These are phyloP conservation scores for Boletellus sp. DNA, from an alignment of 768 basidiomycete species.

Conservation along the genomic window DNA sequence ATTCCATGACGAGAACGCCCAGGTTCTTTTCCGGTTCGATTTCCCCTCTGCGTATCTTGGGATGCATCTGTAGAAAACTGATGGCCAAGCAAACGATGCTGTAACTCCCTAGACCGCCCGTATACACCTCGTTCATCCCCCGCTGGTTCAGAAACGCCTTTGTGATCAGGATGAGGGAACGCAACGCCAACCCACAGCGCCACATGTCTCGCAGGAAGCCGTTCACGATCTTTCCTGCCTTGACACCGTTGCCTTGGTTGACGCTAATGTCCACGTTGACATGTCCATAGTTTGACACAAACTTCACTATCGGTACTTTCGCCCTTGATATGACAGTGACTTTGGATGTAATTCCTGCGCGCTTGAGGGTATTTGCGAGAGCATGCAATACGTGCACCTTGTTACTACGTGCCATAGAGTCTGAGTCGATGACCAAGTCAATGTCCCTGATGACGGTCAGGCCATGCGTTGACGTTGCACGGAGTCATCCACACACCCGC, in stretches of 20 bases:
- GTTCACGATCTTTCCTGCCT: slow-evolving; percentile 75
- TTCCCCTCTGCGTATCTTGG: slow-evolving; percentile 84
- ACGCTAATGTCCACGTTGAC: slow-evolving; percentile 92
- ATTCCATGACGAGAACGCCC: slow-evolving; percentile 93
- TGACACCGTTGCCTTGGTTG: slow-evolving; percentile 84
- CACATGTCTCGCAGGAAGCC: slow-evolving; percentile 68
- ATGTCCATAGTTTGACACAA: slow-evolving; percentile 74
- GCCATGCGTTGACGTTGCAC: background rate
- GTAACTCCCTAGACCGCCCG: slow-evolving; percentile 92
- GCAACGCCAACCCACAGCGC: slow-evolving; percentile 60
- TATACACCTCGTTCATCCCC: slow-evolving; percentile 97
- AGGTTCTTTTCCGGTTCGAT: slow-evolving; percentile 86
- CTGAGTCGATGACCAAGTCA: slow-evolving; percentile 85
- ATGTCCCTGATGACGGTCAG: slow-evolving; percentile 66
- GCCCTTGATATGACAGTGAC: slow-evolving; percentile 91
- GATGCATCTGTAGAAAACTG: slow-evolving; percentile 96
- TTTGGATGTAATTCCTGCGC: slow-evolving; percentile 66
- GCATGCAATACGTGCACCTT: slow-evolving; percentile 68
- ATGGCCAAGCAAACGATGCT: slow-evolving; percentile 90
- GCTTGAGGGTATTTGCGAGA: slow-evolving; percentile 75
- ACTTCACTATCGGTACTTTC: slow-evolving; percentile 96
- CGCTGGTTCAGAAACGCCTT: slow-evolving; percentile 89
- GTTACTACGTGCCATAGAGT: slow-evolving; percentile 67
- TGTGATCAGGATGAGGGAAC: slow-evolving; percentile 79
- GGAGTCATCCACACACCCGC: slow-evolving; percentile 58